Conservation (phyloP, 2,329 filamentous ascomycete genomes). For the Aureobasidium sp. region DNA sequence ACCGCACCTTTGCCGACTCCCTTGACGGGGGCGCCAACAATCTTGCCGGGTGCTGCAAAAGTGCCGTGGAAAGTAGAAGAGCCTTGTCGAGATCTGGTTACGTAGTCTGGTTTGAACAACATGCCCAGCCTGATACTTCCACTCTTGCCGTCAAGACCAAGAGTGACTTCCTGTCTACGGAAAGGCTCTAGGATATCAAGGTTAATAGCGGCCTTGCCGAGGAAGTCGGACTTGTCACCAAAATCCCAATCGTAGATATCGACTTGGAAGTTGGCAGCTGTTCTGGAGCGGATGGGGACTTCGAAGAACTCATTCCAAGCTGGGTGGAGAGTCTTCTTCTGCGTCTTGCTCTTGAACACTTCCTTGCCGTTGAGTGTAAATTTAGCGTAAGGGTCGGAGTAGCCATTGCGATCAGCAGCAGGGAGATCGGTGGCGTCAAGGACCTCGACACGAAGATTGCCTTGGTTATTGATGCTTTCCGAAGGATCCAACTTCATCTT, state of each 20-base stretch:
- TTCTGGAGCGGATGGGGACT: conserved; percentile 82
- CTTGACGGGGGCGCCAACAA: conserved; percentile 97
- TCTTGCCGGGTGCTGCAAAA: conserved; percentile 87
- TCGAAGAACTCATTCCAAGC: conserved; percentile 99
- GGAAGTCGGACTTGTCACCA: conserved; percentile 90
- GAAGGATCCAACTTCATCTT: conserved; percentile 94
- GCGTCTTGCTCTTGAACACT: conserved; percentile 93
- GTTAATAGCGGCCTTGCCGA: conserved; percentile 82
- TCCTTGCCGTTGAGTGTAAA: conserved; percentile 92
- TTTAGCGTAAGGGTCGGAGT: conserved; percentile 96
- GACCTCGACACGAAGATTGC: conserved; percentile 92
- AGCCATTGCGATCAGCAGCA: conserved; percentile 94
- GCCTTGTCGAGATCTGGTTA: conserved; percentile 86
- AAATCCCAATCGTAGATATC: conserved; percentile 98
- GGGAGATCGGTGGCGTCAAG: conserved; percentile 90
- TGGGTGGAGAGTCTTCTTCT: conserved; percentile 97
- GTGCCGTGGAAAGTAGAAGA: conserved; percentile 94
- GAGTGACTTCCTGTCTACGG: conserved; percentile 76
- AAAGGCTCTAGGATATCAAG: conserved; percentile 88
- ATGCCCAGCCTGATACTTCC: conserved; percentile 85
- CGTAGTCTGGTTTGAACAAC: conserved; percentile 93
- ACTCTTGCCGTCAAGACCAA: conserved; percentile 88
- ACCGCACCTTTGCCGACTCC: conserved; percentile 82
- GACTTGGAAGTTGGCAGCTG: conserved; percentile 82
- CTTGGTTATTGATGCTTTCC: conserved; percentile 99